phyloP scores from a whole-genome alignment of 495 filamentous ascomycete genomes.

The Tuber borchii region DNA sequence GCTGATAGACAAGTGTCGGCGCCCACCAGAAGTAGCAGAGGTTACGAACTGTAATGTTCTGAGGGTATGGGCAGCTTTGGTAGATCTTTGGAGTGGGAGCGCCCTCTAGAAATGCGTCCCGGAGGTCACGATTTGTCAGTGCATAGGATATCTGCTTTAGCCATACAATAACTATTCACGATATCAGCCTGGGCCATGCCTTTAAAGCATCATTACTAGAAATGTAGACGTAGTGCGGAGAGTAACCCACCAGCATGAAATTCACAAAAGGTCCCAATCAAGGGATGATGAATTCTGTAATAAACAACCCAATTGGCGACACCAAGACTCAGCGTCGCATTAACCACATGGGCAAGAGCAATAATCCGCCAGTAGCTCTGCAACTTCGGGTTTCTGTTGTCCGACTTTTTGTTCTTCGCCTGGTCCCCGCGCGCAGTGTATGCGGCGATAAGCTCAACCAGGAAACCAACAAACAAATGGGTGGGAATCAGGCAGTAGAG shows the following conservation, averaged over 20 bases:
- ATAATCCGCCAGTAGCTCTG: slow-evolving; percentile 69
- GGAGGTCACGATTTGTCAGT: slow-evolving; percentile 90
- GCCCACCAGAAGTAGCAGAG: slow-evolving; percentile 95
- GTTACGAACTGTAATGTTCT: slow-evolving; percentile 80
- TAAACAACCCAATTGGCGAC: slow-evolving; percentile 83
- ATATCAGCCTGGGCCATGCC: not conserved
- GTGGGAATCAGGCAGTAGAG: slow-evolving; percentile 81
- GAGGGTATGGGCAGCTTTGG: slow-evolving; percentile 73
- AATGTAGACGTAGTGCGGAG: not conserved
- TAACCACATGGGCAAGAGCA: slow-evolving; percentile 69
- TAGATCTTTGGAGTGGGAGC: slow-evolving; percentile 73
- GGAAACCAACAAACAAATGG: slow-evolving; percentile 80
- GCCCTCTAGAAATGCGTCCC: slow-evolving; percentile 74
- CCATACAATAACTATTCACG: slow-evolving; percentile 68
- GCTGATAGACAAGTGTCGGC: slow-evolving; percentile 92
- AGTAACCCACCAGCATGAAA: slow-evolving; percentile 59
- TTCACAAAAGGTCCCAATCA: slow-evolving; percentile 85
- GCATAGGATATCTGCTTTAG: slow-evolving; percentile 93
- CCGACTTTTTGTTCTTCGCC: slow-evolving; percentile 56
- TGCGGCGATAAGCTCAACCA: slow-evolving; percentile 77
- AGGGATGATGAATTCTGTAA: slow-evolving; percentile 79
- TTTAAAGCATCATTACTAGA: not conserved
- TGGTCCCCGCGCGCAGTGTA: slow-evolving; percentile 62
- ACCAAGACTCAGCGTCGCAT: slow-evolving; percentile 70
- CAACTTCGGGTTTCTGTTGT: slow-evolving; percentile 56